phyloP scores from a whole-genome alignment of 2,329 filamentous ascomycete genomes.

The Penicillium janthinellum region DNA sequence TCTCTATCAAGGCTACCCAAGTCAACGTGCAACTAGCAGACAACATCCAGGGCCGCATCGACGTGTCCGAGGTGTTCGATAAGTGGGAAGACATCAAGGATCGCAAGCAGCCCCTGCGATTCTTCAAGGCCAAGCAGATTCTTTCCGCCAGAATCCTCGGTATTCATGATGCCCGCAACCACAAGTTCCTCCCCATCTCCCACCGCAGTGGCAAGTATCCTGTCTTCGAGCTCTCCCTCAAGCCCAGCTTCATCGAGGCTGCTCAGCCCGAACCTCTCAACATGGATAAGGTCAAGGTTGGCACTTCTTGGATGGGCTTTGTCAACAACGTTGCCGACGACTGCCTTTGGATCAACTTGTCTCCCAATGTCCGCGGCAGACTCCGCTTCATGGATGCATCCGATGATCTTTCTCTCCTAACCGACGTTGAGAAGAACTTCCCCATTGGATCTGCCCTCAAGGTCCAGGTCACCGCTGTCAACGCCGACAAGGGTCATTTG shows the following conservation, averaged over 20 bases:
- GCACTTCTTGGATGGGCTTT: conserved; percentile 75
- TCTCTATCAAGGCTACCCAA: conserved; percentile 87
- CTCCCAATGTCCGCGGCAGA: conserved; percentile 82
- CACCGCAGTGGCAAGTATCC: conserved; percentile 77
- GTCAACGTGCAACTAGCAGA: conserved; percentile 87
- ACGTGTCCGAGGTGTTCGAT: conserved; percentile 88
- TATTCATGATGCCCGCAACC: conserved; percentile 84
- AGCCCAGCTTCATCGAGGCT: conserved; percentile 60
- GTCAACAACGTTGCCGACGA: conserved; percentile 85
- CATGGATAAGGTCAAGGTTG: conserved; percentile 71
- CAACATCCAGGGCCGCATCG: conserved; percentile 87
- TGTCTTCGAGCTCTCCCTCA: conserved; percentile 85
- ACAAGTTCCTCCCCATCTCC: conserved; percentile 87
- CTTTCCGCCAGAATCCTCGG: conserved; percentile 78
- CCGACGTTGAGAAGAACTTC: conserved; percentile 76
- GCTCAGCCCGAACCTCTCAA: conserved; percentile 65
- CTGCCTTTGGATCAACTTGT: conserved; percentile 86
- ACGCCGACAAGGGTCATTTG: conserved; percentile 71
- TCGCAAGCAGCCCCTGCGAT: conserved; percentile 74
- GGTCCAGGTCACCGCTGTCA: conserved; percentile 74
- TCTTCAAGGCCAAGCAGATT: conserved; percentile 71
- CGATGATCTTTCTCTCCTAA: conserved; percentile 78
- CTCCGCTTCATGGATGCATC: conserved; percentile 82
- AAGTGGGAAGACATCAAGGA: conserved; percentile 83
- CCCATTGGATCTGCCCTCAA: conserved; percentile 86